These are phyloP conservation scores for Microdochium paspali DNA, from an alignment of 2,329 filamentous ascomycete species.

Conservation along the genomic window DNA sequence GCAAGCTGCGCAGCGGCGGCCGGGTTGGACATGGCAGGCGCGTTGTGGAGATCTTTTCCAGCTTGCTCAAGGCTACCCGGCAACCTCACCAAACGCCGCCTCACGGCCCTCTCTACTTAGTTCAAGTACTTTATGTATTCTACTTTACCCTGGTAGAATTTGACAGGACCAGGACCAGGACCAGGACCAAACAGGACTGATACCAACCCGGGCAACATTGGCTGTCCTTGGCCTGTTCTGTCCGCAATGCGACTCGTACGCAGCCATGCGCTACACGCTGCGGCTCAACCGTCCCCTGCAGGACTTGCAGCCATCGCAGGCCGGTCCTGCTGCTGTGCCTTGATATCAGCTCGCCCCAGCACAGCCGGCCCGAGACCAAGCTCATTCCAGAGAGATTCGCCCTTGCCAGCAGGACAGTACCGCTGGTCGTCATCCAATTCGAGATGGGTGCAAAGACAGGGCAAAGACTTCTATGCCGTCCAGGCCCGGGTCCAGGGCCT, in stretches of 20 bases:
- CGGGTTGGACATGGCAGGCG: too few relatives aligned
- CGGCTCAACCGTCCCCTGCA: background rate
- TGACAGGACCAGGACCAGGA: too few relatives aligned
- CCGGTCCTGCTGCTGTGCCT: background rate
- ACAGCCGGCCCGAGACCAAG: background rate
- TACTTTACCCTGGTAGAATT: too few relatives aligned
- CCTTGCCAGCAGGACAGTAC: background rate
- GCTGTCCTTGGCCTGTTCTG: too few relatives aligned
- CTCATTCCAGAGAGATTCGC: background rate
- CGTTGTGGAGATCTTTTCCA: too few relatives aligned
- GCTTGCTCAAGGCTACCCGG: too few relatives aligned
- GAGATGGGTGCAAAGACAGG: conserved; percentile 76
- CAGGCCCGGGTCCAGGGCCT: conserved; percentile 71
- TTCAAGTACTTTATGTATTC: too few relatives aligned
- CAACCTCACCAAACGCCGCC: too few relatives aligned
- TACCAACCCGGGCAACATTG: too few relatives aligned
- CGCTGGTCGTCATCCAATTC: conserved; percentile 50
- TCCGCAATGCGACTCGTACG: background rate
- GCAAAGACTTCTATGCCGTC: conserved; percentile 59
- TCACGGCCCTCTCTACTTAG: too few relatives aligned
- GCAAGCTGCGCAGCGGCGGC: too few relatives aligned
- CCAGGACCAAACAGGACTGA: too few relatives aligned
- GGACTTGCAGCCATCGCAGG: background rate
- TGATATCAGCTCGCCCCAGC: background rate
- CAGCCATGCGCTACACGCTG: background rate